Evolutionary conservation across 2,329 filamentous ascomycete genomes (phyloP).

Genomic region (Aureobasidium sp.): DNA sequence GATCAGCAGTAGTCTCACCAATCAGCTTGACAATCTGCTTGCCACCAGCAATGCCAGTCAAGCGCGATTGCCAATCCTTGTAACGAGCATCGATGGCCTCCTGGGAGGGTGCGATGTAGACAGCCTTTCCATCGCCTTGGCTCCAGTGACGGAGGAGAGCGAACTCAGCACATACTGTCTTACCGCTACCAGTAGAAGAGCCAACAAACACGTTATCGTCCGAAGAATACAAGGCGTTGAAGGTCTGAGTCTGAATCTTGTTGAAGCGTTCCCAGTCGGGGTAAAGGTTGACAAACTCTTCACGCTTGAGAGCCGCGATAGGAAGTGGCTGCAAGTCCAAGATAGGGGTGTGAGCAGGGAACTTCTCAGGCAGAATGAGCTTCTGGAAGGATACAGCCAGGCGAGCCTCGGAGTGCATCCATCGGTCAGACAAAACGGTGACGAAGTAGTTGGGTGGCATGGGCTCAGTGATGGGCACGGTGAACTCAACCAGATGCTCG

Average conservation of each 20-base stretch:
- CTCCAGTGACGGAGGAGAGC: slow-evolving; percentile 84
- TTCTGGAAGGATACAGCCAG: slow-evolving; percentile 92
- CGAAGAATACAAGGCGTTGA: slow-evolving; percentile 83
- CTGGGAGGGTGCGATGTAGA: slow-evolving; percentile 92
- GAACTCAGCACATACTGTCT: slow-evolving; percentile 95
- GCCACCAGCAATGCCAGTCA: slow-evolving; percentile 65
- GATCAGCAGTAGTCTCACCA: slow-evolving; percentile 82
- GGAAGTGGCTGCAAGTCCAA: slow-evolving; percentile 88
- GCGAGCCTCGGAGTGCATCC: slow-evolving; percentile 97
- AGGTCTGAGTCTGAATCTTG: slow-evolving; percentile 93
- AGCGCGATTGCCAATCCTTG: slow-evolving; percentile 76
- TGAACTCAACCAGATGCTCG: slow-evolving; percentile 93
- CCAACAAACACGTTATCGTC: slow-evolving; percentile 93
- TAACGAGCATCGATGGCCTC: slow-evolving; percentile 77
- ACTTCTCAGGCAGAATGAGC: slow-evolving; percentile 86
- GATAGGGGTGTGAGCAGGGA: slow-evolving; percentile 85
- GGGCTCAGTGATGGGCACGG: slow-evolving; percentile 90
- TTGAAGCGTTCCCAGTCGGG: slow-evolving; percentile 84
- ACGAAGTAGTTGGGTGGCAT: slow-evolving; percentile 99
- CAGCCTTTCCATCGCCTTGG: slow-evolving; percentile 63
- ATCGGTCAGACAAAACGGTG: slow-evolving; percentile 85
- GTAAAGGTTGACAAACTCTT: slow-evolving; percentile 75
- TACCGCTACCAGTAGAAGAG: slow-evolving; percentile 88
- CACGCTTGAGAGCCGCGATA: slow-evolving; percentile 76
- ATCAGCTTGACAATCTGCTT: slow-evolving; percentile 90